phyloP scores from a whole-genome alignment of 1,284 basidiomycete genomes.

The Naganishia sp. region DNA sequence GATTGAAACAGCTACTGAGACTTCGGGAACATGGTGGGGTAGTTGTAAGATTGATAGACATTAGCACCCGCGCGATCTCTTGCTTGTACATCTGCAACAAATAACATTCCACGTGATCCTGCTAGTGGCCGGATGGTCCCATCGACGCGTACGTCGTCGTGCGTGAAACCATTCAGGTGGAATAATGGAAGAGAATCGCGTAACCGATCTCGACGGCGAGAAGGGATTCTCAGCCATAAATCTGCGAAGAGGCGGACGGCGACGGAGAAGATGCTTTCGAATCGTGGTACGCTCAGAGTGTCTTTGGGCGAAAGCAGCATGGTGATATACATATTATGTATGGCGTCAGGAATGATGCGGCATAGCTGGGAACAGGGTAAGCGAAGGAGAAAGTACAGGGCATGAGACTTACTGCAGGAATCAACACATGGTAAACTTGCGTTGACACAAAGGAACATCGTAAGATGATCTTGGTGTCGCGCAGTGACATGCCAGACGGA shows the following conservation, averaged over 20 bases:
- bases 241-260: conserved; percentile 3
- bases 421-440: neutral
- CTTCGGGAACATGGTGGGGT: conserved; percentile 6
- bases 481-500: neutral
- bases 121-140: neutral
- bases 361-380: conserved; percentile 3
- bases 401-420: conserved; percentile 6
- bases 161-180: neutral
- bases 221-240: neutral
- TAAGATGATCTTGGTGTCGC: neutral
- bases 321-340: conserved; percentile 6
- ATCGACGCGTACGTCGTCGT: conserved; percentile 5
- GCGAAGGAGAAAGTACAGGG: neutral
- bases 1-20: neutral
- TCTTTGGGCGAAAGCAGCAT: neutral
- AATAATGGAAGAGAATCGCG: neutral
- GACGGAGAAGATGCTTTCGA: conserved; percentile 9
- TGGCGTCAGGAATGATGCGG: conserved; percentile 14
- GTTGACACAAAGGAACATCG: conserved; percentile 5
- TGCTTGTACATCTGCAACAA: conserved; percentile 1
- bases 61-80: neutral
- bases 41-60: conserved; percentile 3
- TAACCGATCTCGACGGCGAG: neutral
- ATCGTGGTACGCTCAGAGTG: neutral
- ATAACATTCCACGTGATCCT: neutral